A percentile compares a stretch with the other conserved stretches of the same genome.
phyloP scores from a whole-genome alignment of 2,329 filamentous ascomycete species.

The Periconia macrospinosa region DNA sequence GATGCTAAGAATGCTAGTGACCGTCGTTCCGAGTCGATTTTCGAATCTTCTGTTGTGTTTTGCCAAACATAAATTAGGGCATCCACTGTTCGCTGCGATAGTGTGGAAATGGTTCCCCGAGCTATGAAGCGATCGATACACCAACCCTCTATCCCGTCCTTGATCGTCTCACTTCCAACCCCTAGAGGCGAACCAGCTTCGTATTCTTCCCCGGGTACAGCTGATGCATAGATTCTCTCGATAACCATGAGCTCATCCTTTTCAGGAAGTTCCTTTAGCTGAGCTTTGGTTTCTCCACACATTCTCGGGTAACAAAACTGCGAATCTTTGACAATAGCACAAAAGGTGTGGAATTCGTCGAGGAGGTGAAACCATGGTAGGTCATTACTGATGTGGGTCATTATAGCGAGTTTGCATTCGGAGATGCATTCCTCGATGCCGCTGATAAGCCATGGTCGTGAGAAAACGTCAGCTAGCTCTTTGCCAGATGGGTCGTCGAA shows the following conservation, averaged over 20 bases:
- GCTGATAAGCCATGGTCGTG: slow-evolving; percentile 18
- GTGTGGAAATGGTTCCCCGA: slow-evolving; percentile 4
- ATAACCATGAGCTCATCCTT: slow-evolving; percentile 10
- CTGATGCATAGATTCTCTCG: slow-evolving; percentile 18
- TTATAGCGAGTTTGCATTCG: slow-evolving; percentile 23
- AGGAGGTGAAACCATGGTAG: slow-evolving; percentile 21
- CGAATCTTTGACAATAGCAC: slow-evolving; percentile 16
- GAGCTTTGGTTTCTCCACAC: not conserved
- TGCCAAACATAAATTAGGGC: slow-evolving; percentile 24
- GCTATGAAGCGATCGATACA: slow-evolving; percentile 20
- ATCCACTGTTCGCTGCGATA: slow-evolving; percentile 16
- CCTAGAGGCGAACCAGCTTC: not conserved
- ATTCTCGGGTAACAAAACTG: slow-evolving; percentile 10
- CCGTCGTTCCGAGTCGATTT: slow-evolving; percentile 7
- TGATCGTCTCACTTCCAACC: slow-evolving; percentile 3
- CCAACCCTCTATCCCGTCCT: slow-evolving; percentile 18
- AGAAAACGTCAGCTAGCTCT: slow-evolving; percentile 17
- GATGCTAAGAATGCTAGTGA: slow-evolving; percentile 21
- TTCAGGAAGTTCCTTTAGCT: slow-evolving; percentile 17
- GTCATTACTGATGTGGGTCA: slow-evolving; percentile 15
- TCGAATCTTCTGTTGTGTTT: slow-evolving; percentile 4
- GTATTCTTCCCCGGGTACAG: not conserved
- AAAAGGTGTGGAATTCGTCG: slow-evolving; percentile 26
- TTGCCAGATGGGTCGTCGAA: slow-evolving; percentile 16
- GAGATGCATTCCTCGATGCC: slow-evolving; percentile 26